Evolutionary conservation across 2,329 filamentous ascomycete species (phyloP).

Genomic region (Drechslerella dactyloides): DNA sequence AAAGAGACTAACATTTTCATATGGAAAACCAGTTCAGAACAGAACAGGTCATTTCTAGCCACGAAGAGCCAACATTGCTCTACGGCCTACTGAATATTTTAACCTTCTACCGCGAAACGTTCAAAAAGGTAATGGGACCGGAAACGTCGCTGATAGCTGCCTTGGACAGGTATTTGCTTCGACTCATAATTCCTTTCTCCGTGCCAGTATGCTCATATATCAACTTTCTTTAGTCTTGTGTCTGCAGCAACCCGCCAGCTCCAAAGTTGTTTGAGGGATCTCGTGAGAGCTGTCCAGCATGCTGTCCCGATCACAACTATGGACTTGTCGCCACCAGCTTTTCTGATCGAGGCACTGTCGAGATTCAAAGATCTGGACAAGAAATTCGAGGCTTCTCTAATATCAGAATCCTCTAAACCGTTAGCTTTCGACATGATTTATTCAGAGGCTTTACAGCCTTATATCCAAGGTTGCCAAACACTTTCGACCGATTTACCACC

Average conservation of each 20-base stretch:
- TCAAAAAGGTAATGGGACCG: conserved; percentile 75
- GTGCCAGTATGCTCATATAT: neutral
- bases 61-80: conserved; percentile 84
- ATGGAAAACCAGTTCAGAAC: conserved; percentile 63
- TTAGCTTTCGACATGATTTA: conserved; percentile 77
- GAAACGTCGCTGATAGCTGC: conserved; percentile 73
- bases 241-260: conserved; percentile 82
- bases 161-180: conserved; percentile 59
- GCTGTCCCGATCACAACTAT: conserved; percentile 73
- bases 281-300: conserved; percentile 74
- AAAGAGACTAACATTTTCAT: neutral
- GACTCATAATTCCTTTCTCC: neutral
- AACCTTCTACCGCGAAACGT: conserved; percentile 86
- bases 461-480: conserved; percentile 75
- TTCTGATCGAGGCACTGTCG: conserved; percentile 79
- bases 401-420: conserved; percentile 66
- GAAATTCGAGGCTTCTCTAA: conserved; percentile 82
- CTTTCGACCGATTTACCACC: conserved; percentile 68
- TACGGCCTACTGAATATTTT: conserved; percentile 91
- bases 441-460: conserved; percentile 82
- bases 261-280: conserved; percentile 78
- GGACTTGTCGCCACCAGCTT: conserved; percentile 79
- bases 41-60: conserved; percentile 88
- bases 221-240: conserved; percentile 65
- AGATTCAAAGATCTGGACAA: conserved; percentile 79